Conservation (phyloP, 495 filamentous ascomycete genomes). For the Talaromyces liani region DNA sequence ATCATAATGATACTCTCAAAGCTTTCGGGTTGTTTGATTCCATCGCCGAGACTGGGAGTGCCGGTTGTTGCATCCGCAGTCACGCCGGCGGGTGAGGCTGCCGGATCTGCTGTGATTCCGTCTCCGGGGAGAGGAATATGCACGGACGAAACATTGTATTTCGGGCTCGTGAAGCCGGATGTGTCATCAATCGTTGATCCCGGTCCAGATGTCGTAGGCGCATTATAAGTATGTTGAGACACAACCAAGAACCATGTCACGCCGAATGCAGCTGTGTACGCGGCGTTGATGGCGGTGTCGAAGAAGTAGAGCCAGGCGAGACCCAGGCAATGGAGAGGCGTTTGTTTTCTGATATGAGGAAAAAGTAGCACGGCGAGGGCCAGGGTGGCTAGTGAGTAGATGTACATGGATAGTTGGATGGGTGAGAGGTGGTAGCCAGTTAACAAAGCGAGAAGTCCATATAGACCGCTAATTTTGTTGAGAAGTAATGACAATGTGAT, state of each 20-base stretch:
- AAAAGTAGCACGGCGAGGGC: constrained; percentile 52
- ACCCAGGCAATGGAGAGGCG: constrained; percentile 58
- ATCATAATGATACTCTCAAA: constrained; percentile 71
- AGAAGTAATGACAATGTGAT: constrained; percentile 71
- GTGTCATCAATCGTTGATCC: constrained; percentile 53
- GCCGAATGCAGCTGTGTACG: constrained; percentile 72
- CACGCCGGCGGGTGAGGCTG: constrained; percentile 42
- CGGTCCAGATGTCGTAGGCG: constrained; percentile 26
- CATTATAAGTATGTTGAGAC: constrained; percentile 45
- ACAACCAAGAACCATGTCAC: constrained; percentile 75
- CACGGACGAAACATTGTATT: constrained; percentile 51
- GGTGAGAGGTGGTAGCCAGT: constrained; percentile 64
- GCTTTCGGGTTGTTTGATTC: constrained; percentile 57
- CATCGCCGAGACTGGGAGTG: constrained; percentile 32
- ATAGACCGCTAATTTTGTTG: constrained; percentile 84
- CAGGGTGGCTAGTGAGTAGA: constrained; percentile 69
- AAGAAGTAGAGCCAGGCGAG: constrained; percentile 74
- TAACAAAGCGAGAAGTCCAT: constrained; percentile 77
- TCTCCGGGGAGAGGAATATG: constrained; percentile 37
- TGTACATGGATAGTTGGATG: constrained; percentile 71
- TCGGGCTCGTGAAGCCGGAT: constrained; percentile 61
- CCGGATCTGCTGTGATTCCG: constrained; percentile 36
- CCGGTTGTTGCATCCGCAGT: constrained; percentile 14
- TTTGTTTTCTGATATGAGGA: constrained; percentile 62
- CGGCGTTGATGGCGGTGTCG: constrained; percentile 68